These are phyloP conservation scores for Eucalyptus albens DNA, from an alignment of 345 rosid genomes.

Conservation along the genomic window DNA sequence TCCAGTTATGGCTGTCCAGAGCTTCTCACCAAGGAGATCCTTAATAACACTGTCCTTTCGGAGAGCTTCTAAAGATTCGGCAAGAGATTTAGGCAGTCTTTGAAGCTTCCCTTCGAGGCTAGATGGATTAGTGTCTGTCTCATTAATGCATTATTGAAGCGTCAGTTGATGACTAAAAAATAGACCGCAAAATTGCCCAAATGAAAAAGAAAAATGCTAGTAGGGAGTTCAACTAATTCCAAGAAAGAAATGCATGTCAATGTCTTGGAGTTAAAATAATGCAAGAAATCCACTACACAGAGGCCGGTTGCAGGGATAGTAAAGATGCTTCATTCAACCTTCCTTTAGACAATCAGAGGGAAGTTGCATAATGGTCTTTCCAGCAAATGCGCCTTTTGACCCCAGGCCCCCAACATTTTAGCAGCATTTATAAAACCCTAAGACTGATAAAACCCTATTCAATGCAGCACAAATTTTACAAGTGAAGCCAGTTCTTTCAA, in stretches of 20 bases:
- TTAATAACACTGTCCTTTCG: constrained; percentile 37
- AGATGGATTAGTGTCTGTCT: constrained; percentile 58
- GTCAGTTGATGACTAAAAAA: not conserved
- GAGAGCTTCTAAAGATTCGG: constrained; percentile 66
- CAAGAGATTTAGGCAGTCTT: constrained; percentile 68
- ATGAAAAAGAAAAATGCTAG: not conserved
- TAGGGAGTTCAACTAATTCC: not conserved
- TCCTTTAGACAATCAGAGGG: not conserved
- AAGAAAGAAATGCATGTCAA: not conserved
- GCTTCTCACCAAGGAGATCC: constrained; percentile 61
- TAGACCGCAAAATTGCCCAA: not conserved
- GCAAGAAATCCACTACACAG: not conserved
- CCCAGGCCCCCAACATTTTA: not conserved
- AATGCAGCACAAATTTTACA: not conserved
- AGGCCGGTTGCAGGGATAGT: not conserved
- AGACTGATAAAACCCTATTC: not conserved
- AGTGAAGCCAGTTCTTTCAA: not conserved
- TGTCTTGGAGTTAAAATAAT: not conserved
- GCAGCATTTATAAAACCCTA: not conserved
- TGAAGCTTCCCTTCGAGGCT: constrained; percentile 28
- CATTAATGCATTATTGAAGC: not conserved
- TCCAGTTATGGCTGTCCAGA: constrained; percentile 59
- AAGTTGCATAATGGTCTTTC: not conserved
- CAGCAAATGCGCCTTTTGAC: not conserved
- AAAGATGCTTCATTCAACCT: not conserved